Evolutionary conservation across 495 filamentous ascomycete species (phyloP).

Genomic region (Lepidopterella palustris): DNA sequence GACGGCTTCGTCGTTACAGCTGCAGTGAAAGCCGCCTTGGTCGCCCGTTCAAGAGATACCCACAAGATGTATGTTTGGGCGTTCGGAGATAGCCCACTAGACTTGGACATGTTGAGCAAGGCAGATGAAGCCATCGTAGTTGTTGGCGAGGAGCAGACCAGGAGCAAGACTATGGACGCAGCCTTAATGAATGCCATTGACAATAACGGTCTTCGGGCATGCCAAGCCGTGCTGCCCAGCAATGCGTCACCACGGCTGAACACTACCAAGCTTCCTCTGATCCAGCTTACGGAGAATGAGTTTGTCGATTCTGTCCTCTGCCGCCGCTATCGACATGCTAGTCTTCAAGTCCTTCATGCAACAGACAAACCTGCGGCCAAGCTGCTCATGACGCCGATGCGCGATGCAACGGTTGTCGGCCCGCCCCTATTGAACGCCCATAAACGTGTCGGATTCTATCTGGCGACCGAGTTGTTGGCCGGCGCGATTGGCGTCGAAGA

Average conservation of each 20-base stretch:
- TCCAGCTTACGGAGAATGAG: slow-evolving; percentile 35
- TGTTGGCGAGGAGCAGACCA: slow-evolving; percentile 44
- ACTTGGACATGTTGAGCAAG: slow-evolving; percentile 51
- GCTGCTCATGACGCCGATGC: slow-evolving; percentile 53
- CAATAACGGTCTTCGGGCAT: slow-evolving; percentile 37
- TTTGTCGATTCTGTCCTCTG: slow-evolving; percentile 39
- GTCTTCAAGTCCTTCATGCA: slow-evolving; percentile 40
- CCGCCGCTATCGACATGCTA: slow-evolving; percentile 9
- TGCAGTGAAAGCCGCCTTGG: slow-evolving; percentile 47
- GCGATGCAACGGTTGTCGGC: slow-evolving; percentile 45
- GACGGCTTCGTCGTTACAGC: slow-evolving; percentile 50
- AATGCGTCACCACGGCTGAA: slow-evolving; percentile 43
- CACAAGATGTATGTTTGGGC: slow-evolving; percentile 47
- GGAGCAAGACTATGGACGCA: slow-evolving; percentile 54
- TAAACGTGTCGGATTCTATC: slow-evolving; percentile 46
- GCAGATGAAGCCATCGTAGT: slow-evolving; percentile 55
- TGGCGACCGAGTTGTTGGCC: slow-evolving; percentile 46
- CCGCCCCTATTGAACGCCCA: slow-evolving; percentile 48
- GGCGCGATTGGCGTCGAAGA: slow-evolving; percentile 50
- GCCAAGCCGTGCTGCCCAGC: slow-evolving; percentile 46
- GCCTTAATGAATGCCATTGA: slow-evolving; percentile 43
- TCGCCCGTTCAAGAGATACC: slow-evolving; percentile 36
- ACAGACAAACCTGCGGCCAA: slow-evolving; percentile 44
- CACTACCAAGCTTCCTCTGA: slow-evolving; percentile 40
- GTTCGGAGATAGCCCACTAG: slow-evolving; percentile 58